Evolutionary conservation across 805 yeast species (phyloP).

Genomic region (Jamesozyma lodderae): DNA sequence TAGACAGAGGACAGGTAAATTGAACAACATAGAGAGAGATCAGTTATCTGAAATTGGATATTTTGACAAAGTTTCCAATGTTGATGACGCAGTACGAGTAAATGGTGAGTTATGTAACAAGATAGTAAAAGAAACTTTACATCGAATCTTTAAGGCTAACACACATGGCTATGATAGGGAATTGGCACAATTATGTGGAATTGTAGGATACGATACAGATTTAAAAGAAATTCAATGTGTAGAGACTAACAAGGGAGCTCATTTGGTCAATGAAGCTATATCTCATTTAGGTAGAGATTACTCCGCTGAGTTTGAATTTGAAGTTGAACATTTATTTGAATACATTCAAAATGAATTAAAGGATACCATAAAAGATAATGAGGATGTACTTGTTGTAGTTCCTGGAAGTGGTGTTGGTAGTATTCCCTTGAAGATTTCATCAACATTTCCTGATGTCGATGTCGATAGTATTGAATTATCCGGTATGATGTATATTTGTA

Average conservation of each 20-base stretch:
- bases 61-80: slow-evolving; percentile 1
- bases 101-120: background rate
- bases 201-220: background rate
- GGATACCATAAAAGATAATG: slow-evolving; percentile 21
- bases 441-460: slow-evolving; percentile 31
- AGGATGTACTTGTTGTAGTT: slow-evolving; percentile 39
- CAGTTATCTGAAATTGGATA: slow-evolving; percentile 6
- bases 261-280: slow-evolving; percentile 61
- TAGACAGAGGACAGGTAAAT: background rate
- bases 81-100: background rate
- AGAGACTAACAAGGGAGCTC: no score
- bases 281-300: slow-evolving; percentile 79
- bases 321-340: slow-evolving; percentile 43
- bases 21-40: background rate
- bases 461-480: slow-evolving; percentile 75
- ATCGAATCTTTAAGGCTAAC: background rate
- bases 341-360: slow-evolving; percentile 43
- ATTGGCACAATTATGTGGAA: background rate
- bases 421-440: slow-evolving; percentile 53
- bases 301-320: slow-evolving; percentile 42
- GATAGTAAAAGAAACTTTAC: slow-evolving; percentile 1
- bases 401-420: slow-evolving; percentile 90
- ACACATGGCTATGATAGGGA: background rate
- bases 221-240: background rate
- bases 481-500: slow-evolving; percentile 63